These are phyloP conservation scores for Claviceps fusiformis DNA, from an alignment of 2,329 filamentous ascomycete genomes.

Conservation along the genomic window DNA sequence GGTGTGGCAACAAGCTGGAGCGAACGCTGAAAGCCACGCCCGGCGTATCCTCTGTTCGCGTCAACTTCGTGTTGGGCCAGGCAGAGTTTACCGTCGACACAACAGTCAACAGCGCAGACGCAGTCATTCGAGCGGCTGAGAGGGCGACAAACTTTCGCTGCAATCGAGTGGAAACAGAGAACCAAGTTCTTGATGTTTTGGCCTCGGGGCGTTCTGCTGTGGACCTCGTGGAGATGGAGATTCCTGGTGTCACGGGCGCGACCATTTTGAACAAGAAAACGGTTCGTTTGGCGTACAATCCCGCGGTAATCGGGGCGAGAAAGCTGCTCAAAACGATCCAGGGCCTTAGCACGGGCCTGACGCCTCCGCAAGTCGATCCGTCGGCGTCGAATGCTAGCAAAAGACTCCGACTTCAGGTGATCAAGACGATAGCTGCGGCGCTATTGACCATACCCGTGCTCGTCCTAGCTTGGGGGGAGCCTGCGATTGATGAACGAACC, in stretches of 20 bases:
- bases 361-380: constrained; percentile 19
- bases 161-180: constrained; percentile 12
- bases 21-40: constrained; percentile 13
- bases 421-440: constrained; percentile 18
- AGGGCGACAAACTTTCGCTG: constrained; percentile 18
- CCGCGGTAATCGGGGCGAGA: constrained; percentile 19
- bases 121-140: constrained; percentile 15
- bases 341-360: constrained; percentile 12
- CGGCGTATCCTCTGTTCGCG: constrained; percentile 18
- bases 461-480: constrained; percentile 19
- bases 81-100: constrained; percentile 20
- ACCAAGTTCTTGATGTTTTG: constrained; percentile 18
- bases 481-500: constrained; percentile 10
- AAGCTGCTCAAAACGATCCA: constrained; percentile 13
- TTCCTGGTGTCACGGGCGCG: constrained; percentile 15
- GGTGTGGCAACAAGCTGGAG: constrained; percentile 22
- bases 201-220: constrained; percentile 10
- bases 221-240: constrained; percentile 8
- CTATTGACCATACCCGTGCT: constrained; percentile 20
- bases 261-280: constrained; percentile 16
- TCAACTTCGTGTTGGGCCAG: constrained; percentile 25
- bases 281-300: constrained; percentile 21
- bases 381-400: constrained; percentile 16
- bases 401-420: constrained; percentile 18
- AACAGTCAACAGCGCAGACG: constrained; percentile 11